Conservation (phyloP, 2,329 filamentous ascomycete species). For the Venturia oleaginea region DNA sequence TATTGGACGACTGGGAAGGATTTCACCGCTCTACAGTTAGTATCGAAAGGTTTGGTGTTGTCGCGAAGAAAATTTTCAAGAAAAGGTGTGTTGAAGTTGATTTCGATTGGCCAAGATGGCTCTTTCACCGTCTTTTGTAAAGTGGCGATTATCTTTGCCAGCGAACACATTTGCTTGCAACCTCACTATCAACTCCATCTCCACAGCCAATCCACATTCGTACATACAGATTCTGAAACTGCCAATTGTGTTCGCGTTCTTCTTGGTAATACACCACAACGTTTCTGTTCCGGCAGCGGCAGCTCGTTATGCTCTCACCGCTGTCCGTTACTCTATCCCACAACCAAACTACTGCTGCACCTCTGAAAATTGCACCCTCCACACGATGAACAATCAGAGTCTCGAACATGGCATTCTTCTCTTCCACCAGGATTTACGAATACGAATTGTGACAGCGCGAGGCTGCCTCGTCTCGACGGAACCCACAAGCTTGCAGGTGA, state of each 20-base stretch:
- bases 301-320: background rate
- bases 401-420: background rate
- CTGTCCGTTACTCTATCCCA: background rate
- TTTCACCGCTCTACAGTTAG: slow-evolving; percentile 15
- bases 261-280: background rate
- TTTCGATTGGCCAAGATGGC: background rate
- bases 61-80: slow-evolving; percentile 2
- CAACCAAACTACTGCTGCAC: background rate
- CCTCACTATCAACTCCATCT: background rate
- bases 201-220: background rate
- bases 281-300: background rate
- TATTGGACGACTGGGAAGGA: slow-evolving; percentile 17
- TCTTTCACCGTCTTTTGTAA: background rate
- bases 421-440: background rate
- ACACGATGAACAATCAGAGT: background rate
- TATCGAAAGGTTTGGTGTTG: background rate
- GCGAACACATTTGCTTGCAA: background rate
- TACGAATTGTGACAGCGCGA: background rate
- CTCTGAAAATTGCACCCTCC: background rate
- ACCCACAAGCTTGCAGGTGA: background rate
- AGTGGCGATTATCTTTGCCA: background rate
- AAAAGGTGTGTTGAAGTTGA: slow-evolving; percentile 4
- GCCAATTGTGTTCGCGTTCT: background rate
- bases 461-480: background rate
- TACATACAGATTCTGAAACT: background rate